Evolutionary conservation across 352 stramenopile genomes (phyloP).

Genomic region (Phytophthora palmivora): DNA sequence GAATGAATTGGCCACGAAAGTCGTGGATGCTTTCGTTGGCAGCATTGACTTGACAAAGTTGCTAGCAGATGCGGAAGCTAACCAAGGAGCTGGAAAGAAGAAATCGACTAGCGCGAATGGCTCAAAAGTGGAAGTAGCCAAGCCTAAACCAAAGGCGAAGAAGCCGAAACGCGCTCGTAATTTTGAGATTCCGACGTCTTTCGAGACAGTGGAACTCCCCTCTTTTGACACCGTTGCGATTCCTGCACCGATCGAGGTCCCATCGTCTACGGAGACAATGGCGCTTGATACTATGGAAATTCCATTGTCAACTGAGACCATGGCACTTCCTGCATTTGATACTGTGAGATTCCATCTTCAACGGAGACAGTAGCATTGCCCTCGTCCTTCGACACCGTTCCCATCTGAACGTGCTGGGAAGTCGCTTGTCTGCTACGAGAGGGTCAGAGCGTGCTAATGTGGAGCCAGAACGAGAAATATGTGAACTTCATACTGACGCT

Average conservation of each 20-base stretch:
- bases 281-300: slow-evolving; percentile 11
- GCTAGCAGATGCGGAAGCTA: slow-evolving; percentile 36
- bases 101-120: neutral
- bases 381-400: slow-evolving; percentile 13
- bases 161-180: slow-evolving; percentile 36
- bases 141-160: slow-evolving; percentile 24
- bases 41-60: slow-evolving; percentile 49
- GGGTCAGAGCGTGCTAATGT: neutral
- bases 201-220: slow-evolving; percentile 29
- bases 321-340: slow-evolving; percentile 15
- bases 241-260: slow-evolving; percentile 20
- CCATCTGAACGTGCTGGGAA: slow-evolving; percentile 11
- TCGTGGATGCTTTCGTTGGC: slow-evolving; percentile 51
- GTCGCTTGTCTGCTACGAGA: neutral
- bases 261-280: slow-evolving; percentile 17
- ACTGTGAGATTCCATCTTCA: slow-evolving; percentile 8
- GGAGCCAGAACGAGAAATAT: neutral
- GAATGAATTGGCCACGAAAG: slow-evolving; percentile 34
- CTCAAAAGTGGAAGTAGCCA: neutral
- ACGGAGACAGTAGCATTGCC: slow-evolving; percentile 17
- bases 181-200: slow-evolving; percentile 40
- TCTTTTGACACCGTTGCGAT: slow-evolving; percentile 14
- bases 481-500: slow-evolving; percentile 1
- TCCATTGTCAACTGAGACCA: slow-evolving; percentile 12
- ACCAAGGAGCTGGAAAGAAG: slow-evolving; percentile 24